Evolutionary conservation across 2,329 filamentous ascomycete species (phyloP), one percentile per base, ranked within the genome.

Genomic region (Penicillium psychrosexuale): DNA sequence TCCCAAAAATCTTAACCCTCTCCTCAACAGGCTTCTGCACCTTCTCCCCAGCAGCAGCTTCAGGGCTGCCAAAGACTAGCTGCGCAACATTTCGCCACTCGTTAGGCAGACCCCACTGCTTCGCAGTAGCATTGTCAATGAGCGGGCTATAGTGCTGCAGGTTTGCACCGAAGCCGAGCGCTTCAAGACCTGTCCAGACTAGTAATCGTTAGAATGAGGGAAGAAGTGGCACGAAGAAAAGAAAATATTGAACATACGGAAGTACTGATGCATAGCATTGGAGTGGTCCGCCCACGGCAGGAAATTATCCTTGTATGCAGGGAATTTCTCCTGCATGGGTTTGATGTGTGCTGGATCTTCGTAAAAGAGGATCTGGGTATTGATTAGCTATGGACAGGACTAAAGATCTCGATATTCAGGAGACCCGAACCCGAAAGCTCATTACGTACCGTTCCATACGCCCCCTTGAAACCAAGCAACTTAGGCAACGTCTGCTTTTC

Each of bases 121-220:
- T 78, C 42, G 81, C 76, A 50, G 91, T 87, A 77, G 86, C 84
- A 61, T 81, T 80, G 76, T 96, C 88, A 64, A 95, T 84, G 55
- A 96, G 75, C 19, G 91, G 91, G 82, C 91, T 94, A 81, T 96
- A 96, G 79, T 96, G 91, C 81, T 96, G 91, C 50, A 96, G 82
- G 81, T 92, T 96, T 71, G 87, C 89, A 62, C 91, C 91, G 53
- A 95, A 83, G 30, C 91, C 91, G 72, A 94, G 90, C 57, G 86
- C 81, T 77, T 92, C 89, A 54, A 96, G 84, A 4, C 87, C 89
- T 17, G 86, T 87, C 91, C 91, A 96, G 63, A 91, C 74, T 75
- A 36, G 3, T 46, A 17, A 33, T 9, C 0, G 47, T 60, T 55
- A 55, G 56, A 28, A 12, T 11, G 15, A 33, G 11, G 19, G 22